Evolutionary conservation across 1,139 yeast species (phyloP), one percentile per base, ranked within the genome.

Genomic region (Hyphopichia buzzinii): DNA sequence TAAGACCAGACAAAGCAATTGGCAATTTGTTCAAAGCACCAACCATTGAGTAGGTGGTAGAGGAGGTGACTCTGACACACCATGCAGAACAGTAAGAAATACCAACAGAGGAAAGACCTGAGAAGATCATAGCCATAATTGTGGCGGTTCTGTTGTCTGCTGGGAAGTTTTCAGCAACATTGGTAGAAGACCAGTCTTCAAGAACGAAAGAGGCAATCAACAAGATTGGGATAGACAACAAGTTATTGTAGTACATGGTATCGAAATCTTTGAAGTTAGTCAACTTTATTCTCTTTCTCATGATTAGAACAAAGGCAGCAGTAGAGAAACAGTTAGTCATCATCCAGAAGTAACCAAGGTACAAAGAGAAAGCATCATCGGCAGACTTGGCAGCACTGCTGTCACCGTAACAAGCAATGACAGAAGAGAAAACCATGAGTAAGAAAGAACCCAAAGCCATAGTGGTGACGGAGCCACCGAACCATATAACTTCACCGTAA

Each of bases 21-120:
- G 98, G 98, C 56, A 92, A 80, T 73, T 94, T 94, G 79, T 92
- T 92, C 65, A 92, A 79, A 38, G 98, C 98, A 59, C 98, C 98
- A 46, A 92, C 97, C 98, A 92, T 92, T 37, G 96, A 87, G 71
- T 92, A 92, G 39, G 98, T 92, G 41, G 98, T 92, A 24, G 97
- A 89, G 14, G 97, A 88, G 31, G 98, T 94, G 47, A 90, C 97
- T 72, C 98, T 87, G 45, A 92, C 96, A 79, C 98, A 92, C 98
- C 98, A 92, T 43, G 97, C 98, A 22, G 97, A 88, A 65, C 97
- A 88, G 77, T 94, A 92, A 32, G 97, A 89, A 59, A 94, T 92
- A 66, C 95, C 97, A 39, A 92, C 95, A 24, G 97, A 84, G 30
- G 95, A 84, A 49, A 86, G 77, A 62, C 98, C 98, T 31, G 97